Conservation (phyloP, 148 eudicot genomes). For the Camellia lanceoleosa region DNA sequence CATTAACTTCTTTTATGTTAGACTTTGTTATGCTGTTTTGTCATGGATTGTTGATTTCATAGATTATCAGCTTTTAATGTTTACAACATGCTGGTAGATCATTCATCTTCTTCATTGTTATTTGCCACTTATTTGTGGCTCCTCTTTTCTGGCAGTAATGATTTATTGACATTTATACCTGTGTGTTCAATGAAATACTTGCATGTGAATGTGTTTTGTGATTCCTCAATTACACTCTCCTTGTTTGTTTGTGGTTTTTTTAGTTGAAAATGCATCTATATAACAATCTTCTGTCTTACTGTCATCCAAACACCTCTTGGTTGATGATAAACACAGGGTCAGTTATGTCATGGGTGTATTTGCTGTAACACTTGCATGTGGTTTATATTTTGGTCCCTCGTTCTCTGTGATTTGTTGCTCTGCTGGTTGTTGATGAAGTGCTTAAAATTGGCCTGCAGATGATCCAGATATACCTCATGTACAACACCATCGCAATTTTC, state of each 20-base stretch:
- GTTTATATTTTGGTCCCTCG: no score
- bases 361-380: no score
- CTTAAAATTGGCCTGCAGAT: slow-evolving; percentile 43
- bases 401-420: no score
- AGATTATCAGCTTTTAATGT: not conserved
- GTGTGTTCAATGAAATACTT: not conserved
- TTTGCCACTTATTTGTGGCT: not conserved
- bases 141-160: not conserved
- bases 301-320: not conserved
- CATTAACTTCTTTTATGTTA: not conserved
- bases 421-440: not conserved
- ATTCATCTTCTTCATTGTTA: not conserved
- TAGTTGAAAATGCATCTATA: no score
- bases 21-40: not conserved
- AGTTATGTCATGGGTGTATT: not conserved
- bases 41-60: not conserved
- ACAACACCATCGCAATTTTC: slow-evolving; percentile 66
- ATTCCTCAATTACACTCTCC: not conserved
- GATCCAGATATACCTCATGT: slow-evolving; percentile 75
- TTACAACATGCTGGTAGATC: not conserved
- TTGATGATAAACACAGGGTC: not conserved
- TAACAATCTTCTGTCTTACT: not conserved
- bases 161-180: not conserved
- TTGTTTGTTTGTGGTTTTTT: not conserved
- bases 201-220: not conserved